Evolutionary conservation across 2,329 filamentous ascomycete species (phyloP), one percentile per base, ranked within the genome.

Genomic region (Onygena corvina): DNA sequence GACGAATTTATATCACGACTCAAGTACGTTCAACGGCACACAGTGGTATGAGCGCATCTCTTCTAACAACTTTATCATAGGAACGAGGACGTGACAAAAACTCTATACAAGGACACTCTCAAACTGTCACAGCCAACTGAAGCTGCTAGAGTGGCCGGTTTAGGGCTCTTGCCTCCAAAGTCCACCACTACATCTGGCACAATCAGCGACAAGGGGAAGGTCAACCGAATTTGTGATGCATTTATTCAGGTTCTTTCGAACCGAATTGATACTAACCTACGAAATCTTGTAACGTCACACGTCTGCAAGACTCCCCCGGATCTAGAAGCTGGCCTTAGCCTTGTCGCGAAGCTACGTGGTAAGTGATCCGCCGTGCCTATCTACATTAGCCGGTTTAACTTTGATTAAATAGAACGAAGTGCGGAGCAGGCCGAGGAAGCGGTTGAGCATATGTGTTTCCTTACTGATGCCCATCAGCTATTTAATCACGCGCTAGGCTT

Each of bases 401-500:
- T 11, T 14, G 3, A 3, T 34, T 18, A 14, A 36, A 48, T 45
- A 68, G 74, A 76, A 49, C 76, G 83, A 56, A 78, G 84, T 46
- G 72, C 79, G 35, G 76, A 80, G 47, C 74, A 89, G 56, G 86
- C 87, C 0, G 90, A 96, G 57, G 83, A 83, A 64, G 90, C 90
- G 0, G 83, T 95, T 18, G 88, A 95, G 62, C 92, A 98, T 61
- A 95, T 98, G 52, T 96, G 88, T 72, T 98, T 98, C 73, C 76
- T 98, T 35, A 86, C 89, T 0, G 92, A 98, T 65, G 84, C 93
- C 40, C 93, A 95, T 64, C 81, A 81, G 33, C 77, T 98, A 0
- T 98, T 94, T 60, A 86, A 95, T 53, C 82, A 89, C 52, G 86
- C 92, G 0, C 73, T 98, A 1, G 89, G 89, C 1, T 73, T 96